phyloP scores from a whole-genome alignment of 2,329 filamentous ascomycete species.

The Pseudocercospora fuligena region DNA sequence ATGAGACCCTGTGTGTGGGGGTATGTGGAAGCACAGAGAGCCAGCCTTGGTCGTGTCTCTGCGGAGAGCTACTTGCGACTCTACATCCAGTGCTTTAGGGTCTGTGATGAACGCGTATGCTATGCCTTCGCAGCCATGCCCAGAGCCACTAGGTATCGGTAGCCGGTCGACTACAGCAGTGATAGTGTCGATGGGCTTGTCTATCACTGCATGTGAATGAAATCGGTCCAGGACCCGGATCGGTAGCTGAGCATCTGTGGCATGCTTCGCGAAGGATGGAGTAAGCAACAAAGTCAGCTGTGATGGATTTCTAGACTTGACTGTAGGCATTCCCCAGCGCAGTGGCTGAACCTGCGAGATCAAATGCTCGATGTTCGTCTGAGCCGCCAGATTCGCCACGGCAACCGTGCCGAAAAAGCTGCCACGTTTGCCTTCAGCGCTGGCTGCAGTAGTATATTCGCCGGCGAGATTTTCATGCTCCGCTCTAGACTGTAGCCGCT shows the following conservation, averaged over 20 bases:
- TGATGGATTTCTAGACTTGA: conserved; percentile 16
- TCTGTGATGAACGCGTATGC: conserved; percentile 34
- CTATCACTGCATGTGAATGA: conserved; percentile 11
- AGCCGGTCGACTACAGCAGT: conserved; percentile 40
- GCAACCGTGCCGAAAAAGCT: conserved; percentile 25
- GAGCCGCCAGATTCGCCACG: conserved; percentile 7
- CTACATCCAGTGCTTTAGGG: conserved; percentile 14
- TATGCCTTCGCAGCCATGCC: conserved; percentile 35
- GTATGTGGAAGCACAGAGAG: conserved; percentile 32
- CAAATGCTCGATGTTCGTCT: conserved; percentile 24
- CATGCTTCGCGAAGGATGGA: conserved; percentile 34
- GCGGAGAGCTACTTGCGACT: conserved; percentile 23
- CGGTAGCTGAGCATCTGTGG: conserved; percentile 28
- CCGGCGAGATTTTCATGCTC: not conserved
- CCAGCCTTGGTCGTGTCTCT: conserved; percentile 37
- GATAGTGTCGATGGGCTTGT: conserved; percentile 31
- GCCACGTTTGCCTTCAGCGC: not conserved
- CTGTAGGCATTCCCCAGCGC: conserved; percentile 9
- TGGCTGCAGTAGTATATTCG: not conserved
- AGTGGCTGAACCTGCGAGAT: conserved; percentile 24
- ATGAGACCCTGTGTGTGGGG: not conserved
- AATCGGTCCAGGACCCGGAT: conserved; percentile 27
- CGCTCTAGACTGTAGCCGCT: not conserved
- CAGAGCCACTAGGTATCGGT: conserved; percentile 19
- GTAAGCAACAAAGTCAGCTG: conserved; percentile 32